Percentiles rank a stretch among this genome's conserved stretches.
These are phyloP conservation scores for Cylindrodendrum hubeiense DNA, from an alignment of 2,329 filamentous ascomycete genomes.

Conservation along the genomic window DNA sequence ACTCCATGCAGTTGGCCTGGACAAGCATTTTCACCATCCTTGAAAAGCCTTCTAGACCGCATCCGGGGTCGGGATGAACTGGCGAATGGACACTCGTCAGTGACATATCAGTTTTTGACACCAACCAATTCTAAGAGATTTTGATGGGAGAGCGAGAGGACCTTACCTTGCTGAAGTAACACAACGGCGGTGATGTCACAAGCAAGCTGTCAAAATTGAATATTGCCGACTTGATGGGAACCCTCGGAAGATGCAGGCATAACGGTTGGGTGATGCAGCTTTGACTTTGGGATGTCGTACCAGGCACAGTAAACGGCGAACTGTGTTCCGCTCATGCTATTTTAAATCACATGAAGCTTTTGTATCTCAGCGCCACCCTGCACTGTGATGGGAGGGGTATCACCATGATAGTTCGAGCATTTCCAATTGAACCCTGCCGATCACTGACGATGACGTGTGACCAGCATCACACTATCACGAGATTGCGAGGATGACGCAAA, in stretches of 20 bases:
- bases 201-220: not conserved
- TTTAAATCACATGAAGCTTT: not conserved
- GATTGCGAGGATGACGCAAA: constrained; percentile 36
- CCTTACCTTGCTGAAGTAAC: not conserved
- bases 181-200: not conserved
- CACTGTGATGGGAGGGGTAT: constrained; percentile 43
- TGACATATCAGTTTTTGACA: constrained; percentile 8
- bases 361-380: constrained; percentile 25
- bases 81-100: not conserved
- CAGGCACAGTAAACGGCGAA: not conserved
- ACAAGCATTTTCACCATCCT: too few species aligned
- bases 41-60: too few species aligned
- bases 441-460: constrained; percentile 40
- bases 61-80: too few species aligned
- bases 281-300: constrained; percentile 1
- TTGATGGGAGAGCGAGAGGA: not conserved
- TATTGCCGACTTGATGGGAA: not conserved
- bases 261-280: too few species aligned
- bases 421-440: constrained; percentile 34
- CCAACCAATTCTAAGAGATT: not conserved
- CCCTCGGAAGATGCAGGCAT: not conserved
- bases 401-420: constrained; percentile 29
- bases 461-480: constrained; percentile 38
- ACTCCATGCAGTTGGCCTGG: too few species aligned
- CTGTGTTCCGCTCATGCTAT: not conserved